Evolutionary conservation across 2,329 filamentous ascomycete genomes (phyloP), one percentile per base, ranked within the genome.

Genomic region (Xylaria sp.): DNA sequence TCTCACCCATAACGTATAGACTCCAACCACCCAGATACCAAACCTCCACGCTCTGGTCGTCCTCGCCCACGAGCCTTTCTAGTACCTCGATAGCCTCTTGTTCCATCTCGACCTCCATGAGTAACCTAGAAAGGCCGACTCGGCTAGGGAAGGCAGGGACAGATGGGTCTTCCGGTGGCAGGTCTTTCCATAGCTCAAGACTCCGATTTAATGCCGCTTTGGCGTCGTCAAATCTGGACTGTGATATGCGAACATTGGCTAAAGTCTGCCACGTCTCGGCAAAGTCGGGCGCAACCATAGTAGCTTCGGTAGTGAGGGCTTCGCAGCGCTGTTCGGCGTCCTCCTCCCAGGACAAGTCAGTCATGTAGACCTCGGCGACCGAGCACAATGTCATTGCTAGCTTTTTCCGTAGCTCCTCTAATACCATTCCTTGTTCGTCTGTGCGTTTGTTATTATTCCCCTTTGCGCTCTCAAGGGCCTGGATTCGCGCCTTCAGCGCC

Each of bases 1-100:
- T 92, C 78, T 92, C 88, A 11, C 92, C 92, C 70, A 92, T 84
- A 67, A 97, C 86, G 78, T 93, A 93, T 73, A 97, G 85, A 74
- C 93, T 94, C 93, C 95, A 98, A 3, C 96, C 97, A 51, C 96
- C 96, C 4, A 99, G 85, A 81, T 99, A 99, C 94, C 94, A 98
- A 19, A 93, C 92, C 81, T 99, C 96, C 21, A 99, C 92, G 79
- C 95, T 97, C 77, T 92, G 87, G 78, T 99, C 97, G 73, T 99
- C 95, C 78, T 99, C 96, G 42, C 88, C 85, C 47, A 97, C 89
- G 61, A 99, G 83, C 62, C 93, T 85, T 78, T 97, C 93, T 62
- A 98, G 83, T 2, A 98, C 94, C 65, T 92, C 88, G 66, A 97
- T 88, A 0, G 96, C 95, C 70, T 95, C 91, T 59, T 91, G 87